A percentile compares a stretch with the other conserved stretches of the same genome.
These are phyloP conservation scores for Penicillium sp. DNA, from an alignment of 2,329 filamentous ascomycete genomes.

Conservation along the genomic window DNA sequence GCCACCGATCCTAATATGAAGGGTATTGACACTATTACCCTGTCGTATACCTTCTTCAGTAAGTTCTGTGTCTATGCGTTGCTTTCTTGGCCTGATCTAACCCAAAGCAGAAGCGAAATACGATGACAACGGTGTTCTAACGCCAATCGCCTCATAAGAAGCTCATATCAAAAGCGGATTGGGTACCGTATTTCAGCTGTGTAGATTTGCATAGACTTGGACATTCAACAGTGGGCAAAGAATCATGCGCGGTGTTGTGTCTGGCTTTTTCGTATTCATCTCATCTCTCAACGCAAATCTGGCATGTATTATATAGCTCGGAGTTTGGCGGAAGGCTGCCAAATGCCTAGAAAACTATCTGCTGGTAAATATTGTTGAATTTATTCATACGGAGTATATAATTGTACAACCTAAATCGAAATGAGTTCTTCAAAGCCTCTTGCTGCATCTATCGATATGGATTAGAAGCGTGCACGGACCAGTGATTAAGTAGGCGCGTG, in stretches of 20 bases:
- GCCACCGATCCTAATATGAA: conserved; percentile 89
- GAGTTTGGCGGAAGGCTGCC: not conserved
- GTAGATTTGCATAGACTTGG: not conserved
- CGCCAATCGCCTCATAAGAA: conserved; percentile 47
- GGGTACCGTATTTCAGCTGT: not conserved
- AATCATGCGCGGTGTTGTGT: not conserved
- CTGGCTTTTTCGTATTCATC: conserved; percentile 1
- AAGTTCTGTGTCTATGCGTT: conserved; percentile 38
- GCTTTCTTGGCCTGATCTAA: conserved; percentile 23
- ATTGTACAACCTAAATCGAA: not conserved
- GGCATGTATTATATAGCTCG: conserved; percentile 21
- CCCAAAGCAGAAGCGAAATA: conserved; percentile 69
- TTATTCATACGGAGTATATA: not conserved
- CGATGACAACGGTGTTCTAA: conserved; percentile 73
- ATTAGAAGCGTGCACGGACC: conserved; percentile 32
- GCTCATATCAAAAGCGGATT: not conserved
- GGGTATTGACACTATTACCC: conserved; percentile 88
- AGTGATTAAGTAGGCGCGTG: conserved; percentile 40
- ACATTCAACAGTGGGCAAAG: not conserved
- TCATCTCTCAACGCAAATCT: conserved; percentile 18
- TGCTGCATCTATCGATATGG: not conserved
- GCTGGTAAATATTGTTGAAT: not conserved
- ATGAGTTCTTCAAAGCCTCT: not conserved
- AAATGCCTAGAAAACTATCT: conserved; percentile 4
- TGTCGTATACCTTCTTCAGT: conserved; percentile 99